Evolutionary conservation across 2,329 filamentous ascomycete species (phyloP).

Genomic region (Microdochium nivale): DNA sequence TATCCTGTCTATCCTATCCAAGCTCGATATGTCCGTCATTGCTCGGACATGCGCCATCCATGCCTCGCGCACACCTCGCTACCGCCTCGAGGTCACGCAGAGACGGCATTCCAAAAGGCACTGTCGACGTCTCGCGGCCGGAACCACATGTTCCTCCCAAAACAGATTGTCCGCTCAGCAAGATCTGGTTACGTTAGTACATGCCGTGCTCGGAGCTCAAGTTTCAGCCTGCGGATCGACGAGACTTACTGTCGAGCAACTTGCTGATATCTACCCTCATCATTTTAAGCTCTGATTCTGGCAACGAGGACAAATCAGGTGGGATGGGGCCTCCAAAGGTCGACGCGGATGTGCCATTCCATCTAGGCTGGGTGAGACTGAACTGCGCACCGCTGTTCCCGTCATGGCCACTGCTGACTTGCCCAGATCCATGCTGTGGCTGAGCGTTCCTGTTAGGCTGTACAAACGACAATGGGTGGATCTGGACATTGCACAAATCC

Average conservation of each 20-base stretch:
- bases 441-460: conserved; percentile 1
- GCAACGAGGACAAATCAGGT: not conserved
- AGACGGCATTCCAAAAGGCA: conserved; percentile 19
- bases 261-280: conserved; percentile 8
- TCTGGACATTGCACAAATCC: conserved; percentile 51
- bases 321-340: not conserved
- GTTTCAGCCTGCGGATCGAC: conserved; percentile 4
- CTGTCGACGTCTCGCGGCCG: conserved; percentile 16
- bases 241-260: conserved; percentile 7
- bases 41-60: too few relatives aligned
- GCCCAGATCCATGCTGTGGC: not conserved
- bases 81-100: too few relatives aligned
- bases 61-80: too few relatives aligned
- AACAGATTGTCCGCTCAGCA: conserved; percentile 13
- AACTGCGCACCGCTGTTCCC: not conserved
- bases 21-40: too few relatives aligned
- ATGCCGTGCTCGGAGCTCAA: not conserved
- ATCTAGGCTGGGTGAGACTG: not conserved
- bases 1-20: too few relatives aligned
- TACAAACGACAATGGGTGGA: conserved; percentile 35
- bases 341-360: not conserved
- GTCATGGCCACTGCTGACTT: not conserved
- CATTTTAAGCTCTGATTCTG: conserved; percentile 1
- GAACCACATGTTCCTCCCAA: conserved; percentile 19
- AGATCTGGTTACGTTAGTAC: conserved; percentile 9